Evolutionary conservation across 2,329 filamentous ascomycete species (phyloP).

Genomic region (Calonectria pteridis): DNA sequence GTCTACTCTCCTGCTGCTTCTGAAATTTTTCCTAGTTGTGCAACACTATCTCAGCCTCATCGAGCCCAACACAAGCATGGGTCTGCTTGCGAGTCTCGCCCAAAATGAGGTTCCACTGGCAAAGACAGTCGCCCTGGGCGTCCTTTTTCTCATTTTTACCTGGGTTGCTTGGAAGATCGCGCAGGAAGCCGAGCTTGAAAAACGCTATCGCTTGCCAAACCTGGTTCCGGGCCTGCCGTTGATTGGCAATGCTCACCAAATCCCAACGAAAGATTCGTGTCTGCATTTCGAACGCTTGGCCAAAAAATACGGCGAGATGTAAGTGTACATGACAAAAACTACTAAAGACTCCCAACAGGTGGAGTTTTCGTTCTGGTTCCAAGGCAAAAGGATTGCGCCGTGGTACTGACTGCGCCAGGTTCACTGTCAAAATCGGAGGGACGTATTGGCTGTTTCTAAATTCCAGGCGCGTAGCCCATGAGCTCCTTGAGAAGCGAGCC

Average conservation of each 20-base stretch:
- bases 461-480: constrained; percentile 5
- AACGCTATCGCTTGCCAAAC: not conserved
- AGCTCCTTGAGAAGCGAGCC: constrained; percentile 7
- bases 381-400: not conserved
- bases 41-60: not conserved
- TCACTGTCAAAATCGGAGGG: constrained; percentile 5
- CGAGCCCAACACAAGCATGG: not conserved
- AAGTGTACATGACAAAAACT: not conserved
- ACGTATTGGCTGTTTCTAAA: constrained; percentile 11
- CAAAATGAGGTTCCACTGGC: not conserved
- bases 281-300: not conserved
- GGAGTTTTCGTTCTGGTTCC: not conserved
- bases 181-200: not conserved
- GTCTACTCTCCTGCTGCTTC: not conserved
- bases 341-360: not conserved
- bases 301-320: not conserved
- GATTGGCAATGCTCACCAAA: not conserved
- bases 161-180: not conserved
- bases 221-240: not conserved
- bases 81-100: not conserved
- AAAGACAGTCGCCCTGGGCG: not conserved
- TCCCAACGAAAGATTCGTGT: not conserved
- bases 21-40: not conserved
- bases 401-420: not conserved
- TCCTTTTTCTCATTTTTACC: not conserved